Conservation (phyloP, 2,329 filamentous ascomycete species). For the Talaromyces islandicus region DNA sequence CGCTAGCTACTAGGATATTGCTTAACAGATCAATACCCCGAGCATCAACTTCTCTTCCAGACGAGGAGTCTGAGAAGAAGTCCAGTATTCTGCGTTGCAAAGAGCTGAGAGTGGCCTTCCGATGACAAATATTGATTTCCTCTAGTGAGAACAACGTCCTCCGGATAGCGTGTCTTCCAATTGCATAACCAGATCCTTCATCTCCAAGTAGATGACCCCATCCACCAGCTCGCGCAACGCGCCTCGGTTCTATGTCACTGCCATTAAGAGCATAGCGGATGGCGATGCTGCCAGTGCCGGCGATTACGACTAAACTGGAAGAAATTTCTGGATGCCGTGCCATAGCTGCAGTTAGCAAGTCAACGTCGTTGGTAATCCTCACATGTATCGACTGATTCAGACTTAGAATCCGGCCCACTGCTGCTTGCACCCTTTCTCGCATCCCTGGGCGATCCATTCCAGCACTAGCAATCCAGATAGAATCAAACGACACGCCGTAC, state of each 20-base stretch:
- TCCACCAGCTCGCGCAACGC: conserved; percentile 34
- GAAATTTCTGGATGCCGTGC: conserved; percentile 8
- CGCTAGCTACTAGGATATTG: too few species aligned
- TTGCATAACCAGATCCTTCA: conserved; percentile 38
- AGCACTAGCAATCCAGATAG: conserved; percentile 37
- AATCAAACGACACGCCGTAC: too few species aligned
- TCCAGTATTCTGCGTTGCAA: too few species aligned
- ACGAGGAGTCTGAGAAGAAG: too few species aligned
- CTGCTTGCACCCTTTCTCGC: conserved; percentile 18
- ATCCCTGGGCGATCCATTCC: conserved; percentile 34
- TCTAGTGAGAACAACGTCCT: conserved; percentile 27
- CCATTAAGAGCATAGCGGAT: conserved; percentile 29
- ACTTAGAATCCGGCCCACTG: conserved; percentile 24
- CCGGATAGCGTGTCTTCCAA: conserved; percentile 33
- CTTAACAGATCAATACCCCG: too few species aligned
- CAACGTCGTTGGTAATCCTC: conserved; percentile 35
- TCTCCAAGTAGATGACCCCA: conserved; percentile 43
- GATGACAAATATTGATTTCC: too few species aligned
- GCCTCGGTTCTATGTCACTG: too few species aligned
- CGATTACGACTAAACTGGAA: conserved; percentile 32
- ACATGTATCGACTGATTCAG: conserved; percentile 17
- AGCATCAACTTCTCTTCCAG: too few species aligned
- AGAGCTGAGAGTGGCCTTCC: too few species aligned
- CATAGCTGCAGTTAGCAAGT: conserved; percentile 29
- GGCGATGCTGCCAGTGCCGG: conserved; percentile 40